These are phyloP conservation scores for Murraya koenigii DNA, from an alignment of 345 rosid genomes.

Conservation along the genomic window DNA sequence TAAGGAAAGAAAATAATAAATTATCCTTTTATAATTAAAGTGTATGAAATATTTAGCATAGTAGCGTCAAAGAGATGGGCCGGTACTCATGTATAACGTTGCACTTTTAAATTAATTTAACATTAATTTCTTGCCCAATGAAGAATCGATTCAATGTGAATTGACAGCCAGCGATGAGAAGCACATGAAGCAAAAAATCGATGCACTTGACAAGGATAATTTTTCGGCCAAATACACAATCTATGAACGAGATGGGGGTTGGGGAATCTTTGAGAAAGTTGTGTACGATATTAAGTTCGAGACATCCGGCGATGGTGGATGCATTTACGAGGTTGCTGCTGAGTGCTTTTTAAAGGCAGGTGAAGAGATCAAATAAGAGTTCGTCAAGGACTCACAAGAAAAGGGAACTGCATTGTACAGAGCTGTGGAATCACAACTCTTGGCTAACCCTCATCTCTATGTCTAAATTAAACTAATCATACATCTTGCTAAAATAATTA, in stretches of 20 bases:
- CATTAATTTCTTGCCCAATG: background rate
- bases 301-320: background rate
- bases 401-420: slow-evolving; percentile 24
- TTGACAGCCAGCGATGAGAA: background rate
- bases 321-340: background rate
- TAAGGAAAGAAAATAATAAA: no score
- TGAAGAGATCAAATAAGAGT: slow-evolving; percentile 3
- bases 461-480: background rate
- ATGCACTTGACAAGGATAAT: background rate
- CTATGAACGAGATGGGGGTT: background rate
- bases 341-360: background rate
- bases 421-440: slow-evolving; percentile 20
- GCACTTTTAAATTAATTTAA: no score
- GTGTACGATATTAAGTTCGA: background rate
- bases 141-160: background rate
- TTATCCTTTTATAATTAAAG: no score
- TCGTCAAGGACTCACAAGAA: slow-evolving; percentile 4
- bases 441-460: slow-evolving; percentile 11
- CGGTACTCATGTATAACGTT: no score
- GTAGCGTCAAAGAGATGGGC: no score
- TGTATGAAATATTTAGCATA: no score
- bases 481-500: no score
- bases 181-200: background rate
- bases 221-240: background rate
- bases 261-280: background rate